Evolutionary conservation across 495 filamentous ascomycete species (phyloP).

Genomic region (Letharia columbiana): DNA sequence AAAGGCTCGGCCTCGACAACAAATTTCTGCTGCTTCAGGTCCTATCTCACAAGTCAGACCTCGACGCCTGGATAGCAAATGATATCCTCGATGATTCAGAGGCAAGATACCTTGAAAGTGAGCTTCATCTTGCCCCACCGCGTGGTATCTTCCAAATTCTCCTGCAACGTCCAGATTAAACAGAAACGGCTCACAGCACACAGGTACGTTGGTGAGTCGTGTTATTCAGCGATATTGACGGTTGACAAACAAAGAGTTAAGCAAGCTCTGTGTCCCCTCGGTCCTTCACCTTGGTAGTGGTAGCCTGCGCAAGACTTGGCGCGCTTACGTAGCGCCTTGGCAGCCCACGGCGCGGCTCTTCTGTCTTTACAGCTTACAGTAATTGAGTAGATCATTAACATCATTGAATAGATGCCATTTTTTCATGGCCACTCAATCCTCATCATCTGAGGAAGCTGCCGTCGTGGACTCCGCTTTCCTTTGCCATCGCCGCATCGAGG

Average conservation of each 20-base stretch:
- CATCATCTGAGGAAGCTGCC: neutral
- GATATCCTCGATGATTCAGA: constrained; percentile 1
- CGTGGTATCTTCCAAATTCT: neutral
- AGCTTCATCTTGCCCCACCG: constrained; percentile 59
- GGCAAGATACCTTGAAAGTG: constrained; percentile 63
- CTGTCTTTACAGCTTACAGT: no score
- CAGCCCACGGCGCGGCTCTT: neutral
- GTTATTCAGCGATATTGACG: neutral
- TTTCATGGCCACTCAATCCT: neutral
- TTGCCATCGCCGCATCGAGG: neutral
- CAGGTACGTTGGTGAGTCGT: neutral
- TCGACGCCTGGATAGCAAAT: neutral
- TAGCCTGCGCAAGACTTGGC: neutral
- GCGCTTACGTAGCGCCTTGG: neutral
- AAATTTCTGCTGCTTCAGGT: constrained; percentile 98
- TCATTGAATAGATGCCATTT: neutral
- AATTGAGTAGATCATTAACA: no score
- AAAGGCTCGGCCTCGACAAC: constrained; percentile 85
- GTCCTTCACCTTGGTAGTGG: neutral
- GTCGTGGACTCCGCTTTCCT: neutral
- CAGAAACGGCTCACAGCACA: neutral
- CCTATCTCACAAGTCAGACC: constrained; percentile 39
- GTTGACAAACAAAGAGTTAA: neutral
- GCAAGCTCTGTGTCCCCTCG: neutral
- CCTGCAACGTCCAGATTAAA: neutral